Percentiles rank a stretch among this genome's conserved stretches.
Evolutionary conservation across 2,329 filamentous ascomycete species (phyloP).

Genomic region (Cladosporium sp.): DNA sequence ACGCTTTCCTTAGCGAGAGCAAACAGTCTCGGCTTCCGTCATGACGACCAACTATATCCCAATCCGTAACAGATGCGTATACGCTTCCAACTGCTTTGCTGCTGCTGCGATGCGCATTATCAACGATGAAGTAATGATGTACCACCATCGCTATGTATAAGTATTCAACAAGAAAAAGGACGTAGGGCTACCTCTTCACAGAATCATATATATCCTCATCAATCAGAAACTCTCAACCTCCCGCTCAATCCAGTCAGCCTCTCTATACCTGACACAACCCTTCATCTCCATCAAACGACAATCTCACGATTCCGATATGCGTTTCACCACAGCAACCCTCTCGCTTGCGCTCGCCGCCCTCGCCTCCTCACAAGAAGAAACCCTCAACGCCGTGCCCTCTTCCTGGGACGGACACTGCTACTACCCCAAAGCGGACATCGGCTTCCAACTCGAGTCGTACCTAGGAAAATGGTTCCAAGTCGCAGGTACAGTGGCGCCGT

Average conservation of each 20-base stretch:
- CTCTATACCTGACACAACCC: not conserved
- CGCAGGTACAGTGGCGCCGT: constrained; percentile 23
- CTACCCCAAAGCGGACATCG: constrained; percentile 25
- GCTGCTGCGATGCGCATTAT: not conserved
- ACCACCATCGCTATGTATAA: not conserved
- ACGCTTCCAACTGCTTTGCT: not conserved
- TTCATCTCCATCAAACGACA: not conserved
- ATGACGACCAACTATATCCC: not conserved
- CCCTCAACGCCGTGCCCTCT: constrained; percentile 17
- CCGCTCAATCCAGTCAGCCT: not conserved
- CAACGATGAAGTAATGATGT: not conserved
- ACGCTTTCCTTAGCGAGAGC: constrained; percentile 13
- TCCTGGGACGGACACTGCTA: constrained; percentile 27
- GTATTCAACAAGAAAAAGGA: too few relatives aligned
- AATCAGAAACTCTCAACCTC: not conserved
- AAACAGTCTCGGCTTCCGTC: constrained; percentile 9
- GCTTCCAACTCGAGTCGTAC: constrained; percentile 25
- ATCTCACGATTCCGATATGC: not conserved
- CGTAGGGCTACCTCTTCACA: not conserved
- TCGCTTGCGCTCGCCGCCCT: constrained; percentile 11
- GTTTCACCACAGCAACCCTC: constrained; percentile 7
- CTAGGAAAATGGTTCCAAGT: constrained; percentile 29
- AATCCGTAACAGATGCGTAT: not conserved
- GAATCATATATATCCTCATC: not conserved
- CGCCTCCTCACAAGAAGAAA: constrained; percentile 6